Conservation (phyloP, 192 early-diverging fungal genomes). For the Pilaira anomala region DNA sequence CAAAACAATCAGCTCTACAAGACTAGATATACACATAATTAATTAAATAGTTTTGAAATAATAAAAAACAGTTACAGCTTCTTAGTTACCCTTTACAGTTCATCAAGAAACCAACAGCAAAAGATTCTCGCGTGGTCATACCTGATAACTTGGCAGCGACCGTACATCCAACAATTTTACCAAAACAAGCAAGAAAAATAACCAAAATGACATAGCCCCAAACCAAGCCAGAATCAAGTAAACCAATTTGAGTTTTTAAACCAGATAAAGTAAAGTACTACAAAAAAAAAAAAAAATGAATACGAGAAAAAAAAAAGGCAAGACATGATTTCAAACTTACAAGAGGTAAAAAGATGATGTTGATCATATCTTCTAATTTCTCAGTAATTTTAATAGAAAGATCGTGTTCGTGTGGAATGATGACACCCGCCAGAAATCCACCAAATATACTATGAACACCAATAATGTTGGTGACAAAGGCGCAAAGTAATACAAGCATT, state of each 20-base stretch:
- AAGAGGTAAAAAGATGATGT: conserved; percentile 83
- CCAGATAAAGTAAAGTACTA: conserved; percentile 92
- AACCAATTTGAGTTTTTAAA: conserved; percentile 80
- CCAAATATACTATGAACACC: conserved; percentile 96
- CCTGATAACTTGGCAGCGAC: conserved; percentile 64
- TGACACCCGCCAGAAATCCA: conserved; percentile 82
- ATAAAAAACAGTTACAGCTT: too few relatives aligned
- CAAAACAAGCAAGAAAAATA: conserved; percentile 72
- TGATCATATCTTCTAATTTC: conserved; percentile 89
- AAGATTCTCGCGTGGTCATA: conserved; percentile 81
- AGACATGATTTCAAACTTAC: conserved; percentile 33
- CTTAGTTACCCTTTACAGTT: conserved; percentile 83
- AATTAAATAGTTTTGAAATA: too few relatives aligned
- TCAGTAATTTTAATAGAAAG: conserved; percentile 86
- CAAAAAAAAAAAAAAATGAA: not conserved
- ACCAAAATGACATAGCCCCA: conserved; percentile 84
- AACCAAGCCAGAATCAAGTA: conserved; percentile 62
- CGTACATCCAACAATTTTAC: conserved; percentile 85
- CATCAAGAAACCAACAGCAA: conserved; percentile 88
- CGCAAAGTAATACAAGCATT: conserved; percentile 65
- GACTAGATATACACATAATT: conserved; percentile 34
- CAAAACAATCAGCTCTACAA: conserved; percentile 94
- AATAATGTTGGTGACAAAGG: conserved; percentile 73
- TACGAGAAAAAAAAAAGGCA: not conserved
- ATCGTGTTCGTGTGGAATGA: conserved; percentile 83